Conservation (phyloP, 257 asterid genomes). For the Scutellaria galericulata region DNA sequence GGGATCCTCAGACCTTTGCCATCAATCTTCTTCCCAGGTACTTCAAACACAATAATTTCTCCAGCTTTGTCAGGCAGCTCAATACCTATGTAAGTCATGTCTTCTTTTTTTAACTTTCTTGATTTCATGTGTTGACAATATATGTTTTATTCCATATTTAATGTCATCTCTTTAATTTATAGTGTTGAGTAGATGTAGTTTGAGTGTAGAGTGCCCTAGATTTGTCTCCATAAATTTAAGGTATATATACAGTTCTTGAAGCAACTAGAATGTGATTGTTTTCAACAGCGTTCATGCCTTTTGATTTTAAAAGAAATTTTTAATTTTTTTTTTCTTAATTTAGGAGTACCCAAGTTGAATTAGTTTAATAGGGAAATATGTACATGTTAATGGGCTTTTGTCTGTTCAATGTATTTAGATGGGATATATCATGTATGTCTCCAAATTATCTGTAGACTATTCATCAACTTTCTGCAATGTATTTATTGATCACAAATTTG, state of each 20-base stretch:
- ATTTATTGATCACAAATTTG: neutral
- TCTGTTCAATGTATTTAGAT: constrained; percentile 32
- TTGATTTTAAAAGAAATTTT: no score
- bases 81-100: constrained; percentile 64
- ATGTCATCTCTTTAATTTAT: neutral
- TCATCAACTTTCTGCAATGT: constrained; percentile 8
- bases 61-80: constrained; percentile 84
- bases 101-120: neutral
- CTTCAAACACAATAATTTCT: constrained; percentile 84
- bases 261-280: no score
- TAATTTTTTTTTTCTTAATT: no score
- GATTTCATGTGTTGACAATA: neutral
- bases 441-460: neutral
- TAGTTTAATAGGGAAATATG: constrained; percentile 28
- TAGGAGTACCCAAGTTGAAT: constrained; percentile 30
- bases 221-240: no score
- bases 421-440: neutral
- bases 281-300: no score
- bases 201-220: no score
- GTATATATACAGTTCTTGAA: no score
- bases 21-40: constrained; percentile 69
- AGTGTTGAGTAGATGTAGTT: no score
- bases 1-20: constrained; percentile 77
- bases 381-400: constrained; percentile 23
- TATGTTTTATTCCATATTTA: neutral